Base-by-base conservation (phyloP, 805 yeast species). In the Lachancea sp. region DNA sequence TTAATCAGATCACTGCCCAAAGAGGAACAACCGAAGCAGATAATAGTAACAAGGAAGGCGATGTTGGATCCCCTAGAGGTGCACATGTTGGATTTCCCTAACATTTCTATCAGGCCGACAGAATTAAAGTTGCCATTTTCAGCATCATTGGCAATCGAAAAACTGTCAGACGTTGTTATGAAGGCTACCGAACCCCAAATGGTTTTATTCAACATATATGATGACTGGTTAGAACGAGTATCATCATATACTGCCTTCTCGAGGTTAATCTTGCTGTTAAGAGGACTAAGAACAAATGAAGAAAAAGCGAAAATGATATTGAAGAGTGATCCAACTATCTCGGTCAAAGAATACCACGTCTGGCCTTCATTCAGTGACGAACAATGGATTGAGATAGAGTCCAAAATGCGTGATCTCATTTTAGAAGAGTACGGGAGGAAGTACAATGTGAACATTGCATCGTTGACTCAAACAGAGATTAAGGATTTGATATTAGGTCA, bases 81-180 rank as follows among this genome's bases (percentile, higher is more conserved):
- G 24, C 97, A 92, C 54, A 85, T 92, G 95, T 73, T 90, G 40
- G 97, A 92, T 60, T 92, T 89, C 70, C 96, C 97, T 15, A 88
- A 87, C 59, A 82, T 88, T 37, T 75, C 90, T 0, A 83, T 92
- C 24, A 74, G 97, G 39, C 86, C 95, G 2, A 82, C 96, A 0
- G 97, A 92, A 58, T 67, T 92, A 41, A 82, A 81, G 50, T 65
- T 92, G 45, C 98, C 99, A 15, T 92, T 92, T 68, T 81, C 83
- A 21, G 79, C 95, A 1, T 85, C 95, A 0, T 63, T 92, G 71
- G 77, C 81, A 55, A 75, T 90, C 43, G 92, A 83, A 42, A 86
- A 85, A 54, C 62, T 92, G 34, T 75, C 82, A 0, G 86, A 85
- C 44, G 68, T 85, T 38, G 90, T 92, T 8, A 66, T 83, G 62